Percentiles rank a stretch among this genome's conserved stretches.
Conservation (phyloP, 2,329 filamentous ascomycete genomes). For the Ceratocystis eucalypticola region DNA sequence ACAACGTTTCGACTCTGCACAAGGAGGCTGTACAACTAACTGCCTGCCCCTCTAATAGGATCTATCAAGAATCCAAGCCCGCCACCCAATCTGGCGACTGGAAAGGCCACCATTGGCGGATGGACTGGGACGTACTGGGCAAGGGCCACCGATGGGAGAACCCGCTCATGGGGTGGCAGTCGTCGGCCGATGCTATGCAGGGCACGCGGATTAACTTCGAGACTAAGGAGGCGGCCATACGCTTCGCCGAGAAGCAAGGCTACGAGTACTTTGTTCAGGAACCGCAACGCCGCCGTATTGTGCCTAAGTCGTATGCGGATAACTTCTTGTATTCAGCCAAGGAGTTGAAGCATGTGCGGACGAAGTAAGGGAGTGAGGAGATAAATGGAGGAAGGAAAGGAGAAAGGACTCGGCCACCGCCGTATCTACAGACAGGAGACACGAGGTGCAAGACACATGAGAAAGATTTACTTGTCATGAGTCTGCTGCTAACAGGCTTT, state of each 20-base stretch:
- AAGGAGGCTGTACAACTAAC: neutral
- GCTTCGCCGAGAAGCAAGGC: conserved; percentile 94
- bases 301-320: conserved; percentile 90
- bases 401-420: neutral
- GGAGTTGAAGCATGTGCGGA: conserved; percentile 77
- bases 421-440: too few species aligned
- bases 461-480: neutral
- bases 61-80: conserved; percentile 84
- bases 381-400: neutral
- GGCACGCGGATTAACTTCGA: conserved; percentile 84
- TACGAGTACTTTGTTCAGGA: conserved; percentile 99
- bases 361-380: conserved; percentile 47
- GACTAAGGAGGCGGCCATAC: conserved; percentile 84
- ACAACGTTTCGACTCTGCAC: neutral
- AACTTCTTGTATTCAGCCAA: conserved; percentile 79
- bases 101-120: conserved; percentile 76
- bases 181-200: conserved; percentile 87
- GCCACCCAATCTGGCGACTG: conserved; percentile 89
- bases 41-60: conserved; percentile 41
- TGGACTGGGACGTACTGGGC: conserved; percentile 92
- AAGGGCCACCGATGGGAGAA: conserved; percentile 99
- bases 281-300: conserved; percentile 73
- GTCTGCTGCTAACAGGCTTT: too few species aligned
- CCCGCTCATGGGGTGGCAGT: conserved; percentile 96
- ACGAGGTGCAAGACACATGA: too few species aligned